A percentile compares a stretch with the other conserved stretches of the same genome.
phyloP scores from a whole-genome alignment of 2,329 filamentous ascomycete species.

The Monilinia fructigena region DNA sequence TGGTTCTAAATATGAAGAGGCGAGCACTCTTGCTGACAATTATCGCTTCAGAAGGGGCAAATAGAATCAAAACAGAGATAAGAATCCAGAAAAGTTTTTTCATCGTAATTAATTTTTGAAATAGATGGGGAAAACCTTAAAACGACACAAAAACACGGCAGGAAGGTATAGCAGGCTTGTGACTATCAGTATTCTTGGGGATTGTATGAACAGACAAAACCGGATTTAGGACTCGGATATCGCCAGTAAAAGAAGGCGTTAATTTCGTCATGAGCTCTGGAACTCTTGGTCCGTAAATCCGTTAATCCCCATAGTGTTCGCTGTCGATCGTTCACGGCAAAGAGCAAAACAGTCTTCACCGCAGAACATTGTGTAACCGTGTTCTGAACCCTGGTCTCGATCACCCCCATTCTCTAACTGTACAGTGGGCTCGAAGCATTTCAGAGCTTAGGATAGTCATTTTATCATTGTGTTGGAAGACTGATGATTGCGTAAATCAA shows the following conservation, averaged over 20 bases:
- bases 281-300: conserved; percentile 11
- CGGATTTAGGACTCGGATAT: conserved; percentile 12
- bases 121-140: neutral
- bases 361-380: conserved; percentile 19
- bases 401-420: conserved; percentile 15
- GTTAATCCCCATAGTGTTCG: neutral
- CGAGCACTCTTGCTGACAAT: conserved; percentile 12
- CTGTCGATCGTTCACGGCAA: conserved; percentile 18
- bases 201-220: neutral
- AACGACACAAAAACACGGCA: neutral
- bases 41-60: neutral
- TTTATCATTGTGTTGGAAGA: neutral
- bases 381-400: conserved; percentile 7
- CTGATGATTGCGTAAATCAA: conserved; percentile 1
- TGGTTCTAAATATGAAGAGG: neutral
- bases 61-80: neutral
- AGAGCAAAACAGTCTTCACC: conserved; percentile 15
- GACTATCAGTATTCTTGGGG: neutral
- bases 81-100: neutral
- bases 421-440: conserved; percentile 12
- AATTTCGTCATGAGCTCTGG: conserved; percentile 9
- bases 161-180: neutral
- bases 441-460: conserved; percentile 7
- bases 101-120: neutral
- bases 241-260: neutral